Conservation (phyloP, 1,139 yeast genomes). For the Yamadazyma kanchanaburiensis region DNA sequence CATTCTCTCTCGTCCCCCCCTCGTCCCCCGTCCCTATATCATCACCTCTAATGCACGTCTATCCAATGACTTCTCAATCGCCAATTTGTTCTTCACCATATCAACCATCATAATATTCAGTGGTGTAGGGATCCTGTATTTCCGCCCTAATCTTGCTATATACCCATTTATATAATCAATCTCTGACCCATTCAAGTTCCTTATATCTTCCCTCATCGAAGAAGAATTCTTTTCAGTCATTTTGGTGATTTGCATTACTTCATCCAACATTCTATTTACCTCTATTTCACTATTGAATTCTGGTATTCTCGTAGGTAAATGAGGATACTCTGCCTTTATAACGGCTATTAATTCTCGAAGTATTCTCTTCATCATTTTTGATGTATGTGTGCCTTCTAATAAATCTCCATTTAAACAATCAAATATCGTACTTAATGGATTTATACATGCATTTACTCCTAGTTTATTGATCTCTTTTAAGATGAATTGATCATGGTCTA, state of each 20-base stretch:
- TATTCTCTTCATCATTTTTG: constrained; percentile 32
- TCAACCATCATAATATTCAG: constrained; percentile 46
- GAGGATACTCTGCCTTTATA: constrained; percentile 35
- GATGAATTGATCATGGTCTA: constrained; percentile 53
- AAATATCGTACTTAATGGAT: constrained; percentile 66
- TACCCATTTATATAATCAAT: constrained; percentile 79
- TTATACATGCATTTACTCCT: constrained; percentile 69
- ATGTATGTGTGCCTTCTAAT: constrained; percentile 28
- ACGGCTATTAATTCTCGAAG: constrained; percentile 47
- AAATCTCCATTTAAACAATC: constrained; percentile 75
- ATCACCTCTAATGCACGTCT: constrained; percentile 10
- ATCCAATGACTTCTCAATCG: constrained; percentile 31
- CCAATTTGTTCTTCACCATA: constrained; percentile 45
- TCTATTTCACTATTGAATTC: constrained; percentile 37
- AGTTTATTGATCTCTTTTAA: constrained; percentile 73
- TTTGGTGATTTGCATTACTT: constrained; percentile 47
- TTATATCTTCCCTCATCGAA: constrained; percentile 85
- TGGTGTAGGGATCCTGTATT: constrained; percentile 37
- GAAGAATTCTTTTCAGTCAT: constrained; percentile 60
- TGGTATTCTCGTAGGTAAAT: neutral
- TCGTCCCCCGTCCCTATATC: neutral
- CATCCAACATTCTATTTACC: constrained; percentile 39
- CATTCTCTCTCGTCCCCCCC: too few relatives aligned
- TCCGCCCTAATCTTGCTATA: constrained; percentile 50
- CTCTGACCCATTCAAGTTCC: constrained; percentile 63